Evolutionary conservation across 2,329 filamentous ascomycete genomes (phyloP), one percentile per base, ranked within the genome.

Genomic region (Talaromyces sp.): DNA sequence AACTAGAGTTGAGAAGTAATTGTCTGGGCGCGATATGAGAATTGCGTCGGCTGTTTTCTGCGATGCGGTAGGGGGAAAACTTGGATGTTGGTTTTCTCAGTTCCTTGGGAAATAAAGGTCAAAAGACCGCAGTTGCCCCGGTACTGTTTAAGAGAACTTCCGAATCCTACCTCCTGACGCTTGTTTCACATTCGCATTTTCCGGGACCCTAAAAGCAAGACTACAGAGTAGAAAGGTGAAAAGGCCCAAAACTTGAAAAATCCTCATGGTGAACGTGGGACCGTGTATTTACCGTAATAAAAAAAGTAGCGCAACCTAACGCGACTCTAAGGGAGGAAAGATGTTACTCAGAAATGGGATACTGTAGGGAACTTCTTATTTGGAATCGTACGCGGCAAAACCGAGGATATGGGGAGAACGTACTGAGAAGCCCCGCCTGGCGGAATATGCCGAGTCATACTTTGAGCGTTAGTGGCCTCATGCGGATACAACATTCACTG

Each of bases 101-200:
- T 38, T 38, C 5, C 5, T 38, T 38, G n/a, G 9, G 3, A n/a
- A 12, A 21, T 21, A 12, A 26, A 59, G 27, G 12, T 2, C 1
- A 17, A 10, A 62, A 66, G 35, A 75, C 72, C 72, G 60, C 72
- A 75, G 56, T 70, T 65, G 10, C 67, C 66, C 55, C 74, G 72
- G 31, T 72, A 74, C 2, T 74, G 65, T 56, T 74, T 74, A n/a
- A 68, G 61, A 4, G 69, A 68, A 26, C 67, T 70, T 7, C 69
- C 71, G 1, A 68, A 68, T 19, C 26, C 35, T 17, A 59, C 32
- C 19, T 32, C 46, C 14, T 56, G 48, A 9, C 57, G 57, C n/a
- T 50, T 55, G n/a, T 27, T 38, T 24, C 2, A 55, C 29, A 10
- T 6, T 12, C 12, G 35, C 19, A 3, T 41, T 12, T 4, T 4